A percentile compares a stretch with the other conserved stretches of the same genome.
Evolutionary conservation across 2,329 filamentous ascomycete species (phyloP).

Genomic region (Botrytis elliptica): DNA sequence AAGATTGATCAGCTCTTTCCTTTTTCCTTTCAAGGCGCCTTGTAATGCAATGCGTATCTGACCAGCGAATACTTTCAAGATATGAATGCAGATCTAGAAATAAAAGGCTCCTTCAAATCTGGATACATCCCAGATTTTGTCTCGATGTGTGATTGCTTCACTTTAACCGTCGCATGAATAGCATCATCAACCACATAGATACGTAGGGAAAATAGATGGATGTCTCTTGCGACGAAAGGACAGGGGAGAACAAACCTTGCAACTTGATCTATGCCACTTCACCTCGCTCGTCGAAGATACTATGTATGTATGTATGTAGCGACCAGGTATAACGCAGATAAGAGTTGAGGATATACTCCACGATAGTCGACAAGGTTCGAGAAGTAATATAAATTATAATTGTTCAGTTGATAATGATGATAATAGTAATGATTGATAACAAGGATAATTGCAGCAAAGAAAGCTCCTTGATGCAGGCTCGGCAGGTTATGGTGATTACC

Average conservation of each 20-base stretch:
- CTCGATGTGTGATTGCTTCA: neutral
- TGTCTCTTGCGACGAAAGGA: neutral
- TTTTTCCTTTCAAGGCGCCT: neutral
- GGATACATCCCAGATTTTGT: neutral
- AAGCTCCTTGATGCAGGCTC: neutral
- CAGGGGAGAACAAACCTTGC: neutral
- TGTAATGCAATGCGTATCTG: neutral
- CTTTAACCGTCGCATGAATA: neutral
- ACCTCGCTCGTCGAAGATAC: neutral
- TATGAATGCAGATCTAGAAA: neutral
- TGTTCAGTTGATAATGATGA: neutral
- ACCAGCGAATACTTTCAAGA: neutral
- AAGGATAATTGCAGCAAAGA: neutral
- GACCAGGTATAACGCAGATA: no score
- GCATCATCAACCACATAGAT: neutral
- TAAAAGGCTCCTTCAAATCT: neutral
- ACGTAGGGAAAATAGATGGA: neutral
- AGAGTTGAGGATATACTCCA: conserved; percentile 1
- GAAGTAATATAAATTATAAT: neutral
- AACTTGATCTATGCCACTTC: neutral
- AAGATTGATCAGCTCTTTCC: conserved; percentile 9
- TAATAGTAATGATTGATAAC: neutral
- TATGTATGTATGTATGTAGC: neutral
- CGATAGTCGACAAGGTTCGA: neutral
- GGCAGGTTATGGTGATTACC: neutral